Base-by-base conservation (phyloP, 169 alveolate species). In the Cryptosporidium sp. region DNA sequence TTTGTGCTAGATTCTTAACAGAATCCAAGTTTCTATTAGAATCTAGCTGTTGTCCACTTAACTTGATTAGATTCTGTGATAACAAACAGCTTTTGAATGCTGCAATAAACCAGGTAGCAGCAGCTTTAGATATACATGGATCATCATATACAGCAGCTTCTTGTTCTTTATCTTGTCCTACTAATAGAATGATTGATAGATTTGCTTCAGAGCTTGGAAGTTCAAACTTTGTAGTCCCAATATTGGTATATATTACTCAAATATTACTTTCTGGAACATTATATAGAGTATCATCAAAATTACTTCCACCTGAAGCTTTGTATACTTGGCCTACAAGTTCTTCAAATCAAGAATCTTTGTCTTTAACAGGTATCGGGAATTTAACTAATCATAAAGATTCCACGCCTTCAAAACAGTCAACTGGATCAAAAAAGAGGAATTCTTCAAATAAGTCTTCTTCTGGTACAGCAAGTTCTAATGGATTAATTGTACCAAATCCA, bases 11-110 rank as follows among this genome's bases (percentile, higher is more conserved):
- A 21, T 73, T 73, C 12, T 21, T 73, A 10, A 73, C 86, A 35
- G 86, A 73, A n/a, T 73, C 86, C 23, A 73, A 73, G 60, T 73
- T 73, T 44, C 31, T 73, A n/a, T 44, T 73, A 6, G 86, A 73
- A 33, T 73, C 86, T 8, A 73, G 86, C 37, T 73, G 86, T 42
- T 73, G 86, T 60, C 86, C 86, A 10, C 71, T 73, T 8, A 73
- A 73, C 26, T 31, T 73, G 33, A 73, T 73, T n/a, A 73, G 86
- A 58, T 56, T 56, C 44, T 73, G 86, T 33, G 86, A 73, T 12
- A 73, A 73, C 39, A 60, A 37, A 31, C 86, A 56, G 60, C 86
- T 73, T 21, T 35, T 73, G 37, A 73, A 45, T 37, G 86, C 86
- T 35, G 86, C 86, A 21, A 60, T 73, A 9, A 73, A 58, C 60